These are phyloP conservation scores for Fusarium sulawesiense DNA, from an alignment of 2,329 filamentous ascomycete species.

Conservation along the genomic window DNA sequence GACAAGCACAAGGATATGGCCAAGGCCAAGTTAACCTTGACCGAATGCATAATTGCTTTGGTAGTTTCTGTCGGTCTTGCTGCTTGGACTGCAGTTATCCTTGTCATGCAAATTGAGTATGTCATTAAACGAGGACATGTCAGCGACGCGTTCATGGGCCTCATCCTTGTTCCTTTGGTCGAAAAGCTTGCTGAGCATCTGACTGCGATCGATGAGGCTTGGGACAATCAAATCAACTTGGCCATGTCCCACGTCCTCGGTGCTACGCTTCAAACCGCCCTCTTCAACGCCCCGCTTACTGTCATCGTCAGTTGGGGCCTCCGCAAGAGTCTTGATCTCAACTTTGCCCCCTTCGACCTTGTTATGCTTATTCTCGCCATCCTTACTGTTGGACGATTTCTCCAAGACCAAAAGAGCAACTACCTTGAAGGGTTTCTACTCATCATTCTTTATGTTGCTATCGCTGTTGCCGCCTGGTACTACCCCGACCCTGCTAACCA, in stretches of 20 bases:
- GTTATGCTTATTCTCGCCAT: constrained; percentile 85
- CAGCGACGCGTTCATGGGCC: constrained; percentile 68
- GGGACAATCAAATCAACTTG: constrained; percentile 85
- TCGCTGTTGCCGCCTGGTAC: constrained; percentile 68
- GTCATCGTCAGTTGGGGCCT: constrained; percentile 87
- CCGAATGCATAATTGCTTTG: constrained; percentile 76
- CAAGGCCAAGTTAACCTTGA: constrained; percentile 78
- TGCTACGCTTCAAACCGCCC: constrained; percentile 87
- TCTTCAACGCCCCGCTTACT: constrained; percentile 86
- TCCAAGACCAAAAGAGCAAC: constrained; percentile 89
- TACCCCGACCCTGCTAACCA: constrained; percentile 59
- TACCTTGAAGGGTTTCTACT: constrained; percentile 89
- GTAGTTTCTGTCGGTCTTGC: constrained; percentile 73
- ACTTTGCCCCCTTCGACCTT: constrained; percentile 90
- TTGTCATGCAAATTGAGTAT: constrained; percentile 77
- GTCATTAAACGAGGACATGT: constrained; percentile 61
- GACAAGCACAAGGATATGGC: constrained; percentile 70
- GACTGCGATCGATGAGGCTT: constrained; percentile 86
- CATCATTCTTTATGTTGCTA: constrained; percentile 73
- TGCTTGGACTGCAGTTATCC: constrained; percentile 76
- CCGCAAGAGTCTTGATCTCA: constrained; percentile 76
- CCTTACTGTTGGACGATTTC: constrained; percentile 86
- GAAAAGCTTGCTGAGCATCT: constrained; percentile 90
- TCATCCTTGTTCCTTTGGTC: constrained; percentile 84
- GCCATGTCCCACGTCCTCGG: constrained; percentile 87